phyloP scores from a whole-genome alignment of 2,329 filamentous ascomycete genomes.

The Pseudogymnoascus verrucosus region DNA sequence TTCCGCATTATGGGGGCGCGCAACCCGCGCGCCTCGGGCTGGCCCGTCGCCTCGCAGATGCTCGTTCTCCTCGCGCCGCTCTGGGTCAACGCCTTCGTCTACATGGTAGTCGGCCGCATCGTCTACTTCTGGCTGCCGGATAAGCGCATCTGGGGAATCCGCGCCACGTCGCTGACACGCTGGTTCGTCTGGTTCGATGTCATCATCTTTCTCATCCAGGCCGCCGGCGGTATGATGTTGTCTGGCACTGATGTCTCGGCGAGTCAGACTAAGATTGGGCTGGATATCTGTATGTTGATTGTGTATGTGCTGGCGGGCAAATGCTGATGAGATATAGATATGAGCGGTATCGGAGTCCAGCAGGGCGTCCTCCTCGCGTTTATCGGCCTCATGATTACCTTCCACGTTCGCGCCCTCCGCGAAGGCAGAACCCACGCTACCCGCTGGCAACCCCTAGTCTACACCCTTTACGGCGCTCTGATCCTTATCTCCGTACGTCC shows the following conservation, averaged over 20 bases:
- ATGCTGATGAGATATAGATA: constrained; percentile 24
- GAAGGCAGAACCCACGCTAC: constrained; percentile 14
- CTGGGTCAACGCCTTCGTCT: constrained; percentile 28
- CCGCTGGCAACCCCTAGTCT: neutral
- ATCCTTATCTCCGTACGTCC: neutral
- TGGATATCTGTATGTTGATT: neutral
- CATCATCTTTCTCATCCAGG: constrained; percentile 40
- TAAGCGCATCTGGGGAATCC: constrained; percentile 27
- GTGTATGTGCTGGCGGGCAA: neutral
- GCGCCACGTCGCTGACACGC: constrained; percentile 33
- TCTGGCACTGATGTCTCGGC: constrained; percentile 20
- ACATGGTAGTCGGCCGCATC: constrained; percentile 29
- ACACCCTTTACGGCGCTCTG: neutral
- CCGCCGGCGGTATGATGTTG: constrained; percentile 32
- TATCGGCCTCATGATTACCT: constrained; percentile 23
- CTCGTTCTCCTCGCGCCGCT: constrained; percentile 34
- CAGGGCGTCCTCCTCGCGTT: constrained; percentile 31
- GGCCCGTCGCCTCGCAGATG: constrained; percentile 30
- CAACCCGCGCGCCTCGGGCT: constrained; percentile 29
- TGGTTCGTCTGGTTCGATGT: constrained; percentile 42
- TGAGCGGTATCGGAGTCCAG: constrained; percentile 34
- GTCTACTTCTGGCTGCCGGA: constrained; percentile 31
- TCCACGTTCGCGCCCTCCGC: constrained; percentile 23
- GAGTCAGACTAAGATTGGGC: neutral
- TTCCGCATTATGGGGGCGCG: constrained; percentile 22